Evolutionary conservation across 768 basidiomycete species (phyloP).

Genomic region (Trametes villosa): DNA sequence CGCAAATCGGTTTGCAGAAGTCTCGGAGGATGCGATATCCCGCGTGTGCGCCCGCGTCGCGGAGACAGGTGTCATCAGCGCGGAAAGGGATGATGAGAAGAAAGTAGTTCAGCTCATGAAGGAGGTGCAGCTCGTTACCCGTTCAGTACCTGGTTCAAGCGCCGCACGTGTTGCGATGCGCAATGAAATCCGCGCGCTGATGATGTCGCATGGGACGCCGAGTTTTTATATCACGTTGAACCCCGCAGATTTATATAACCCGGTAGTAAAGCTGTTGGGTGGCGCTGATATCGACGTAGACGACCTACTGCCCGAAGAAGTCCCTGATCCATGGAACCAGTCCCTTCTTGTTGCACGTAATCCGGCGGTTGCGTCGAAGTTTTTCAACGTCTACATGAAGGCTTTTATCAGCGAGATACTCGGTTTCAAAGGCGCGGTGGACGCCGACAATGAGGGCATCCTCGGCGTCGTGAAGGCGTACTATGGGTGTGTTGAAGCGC

Average conservation of each 20-base stretch:
- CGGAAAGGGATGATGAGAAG: neutral
- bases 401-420: slow-evolving; percentile 33
- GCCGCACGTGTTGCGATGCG: slow-evolving; percentile 33
- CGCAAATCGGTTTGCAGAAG: neutral
- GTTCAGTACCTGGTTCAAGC: neutral
- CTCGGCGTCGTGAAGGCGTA: slow-evolving; percentile 40
- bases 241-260: slow-evolving; percentile 48
- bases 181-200: slow-evolving; percentile 45
- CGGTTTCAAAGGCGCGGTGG: neutral
- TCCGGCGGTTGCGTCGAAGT: slow-evolving; percentile 43
- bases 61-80: neutral
- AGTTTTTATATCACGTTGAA: slow-evolving; percentile 51
- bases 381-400: slow-evolving; percentile 47
- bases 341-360: slow-evolving; percentile 42
- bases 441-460: slow-evolving; percentile 31
- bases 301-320: slow-evolving; percentile 30
- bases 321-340: slow-evolving; percentile 40
- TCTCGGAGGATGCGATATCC: neutral
- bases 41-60: neutral
- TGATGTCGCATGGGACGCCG: slow-evolving; percentile 40
- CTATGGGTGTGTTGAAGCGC: slow-evolving; percentile 40
- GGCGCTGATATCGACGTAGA: slow-evolving; percentile 44
- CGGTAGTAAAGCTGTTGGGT: slow-evolving; percentile 44
- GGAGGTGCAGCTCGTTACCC: neutral
- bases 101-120: neutral